These are phyloP conservation scores for Xenoacremonium recifei DNA, from an alignment of 2,329 filamentous ascomycete species.

Conservation along the genomic window DNA sequence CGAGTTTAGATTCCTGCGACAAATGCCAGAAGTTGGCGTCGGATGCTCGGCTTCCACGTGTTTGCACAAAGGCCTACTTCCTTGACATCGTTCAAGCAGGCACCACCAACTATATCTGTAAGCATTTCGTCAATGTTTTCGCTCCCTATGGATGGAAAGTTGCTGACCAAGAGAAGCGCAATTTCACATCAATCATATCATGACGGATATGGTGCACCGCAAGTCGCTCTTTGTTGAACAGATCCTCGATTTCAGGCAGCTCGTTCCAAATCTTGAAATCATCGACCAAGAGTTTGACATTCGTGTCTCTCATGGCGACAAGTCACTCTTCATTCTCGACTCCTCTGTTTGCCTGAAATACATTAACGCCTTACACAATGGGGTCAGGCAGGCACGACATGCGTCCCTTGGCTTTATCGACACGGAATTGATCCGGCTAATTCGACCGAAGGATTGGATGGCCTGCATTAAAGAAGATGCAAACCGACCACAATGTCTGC, in stretches of 20 bases:
- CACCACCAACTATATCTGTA: conserved; percentile 3
- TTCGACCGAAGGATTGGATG: not conserved
- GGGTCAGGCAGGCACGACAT: not conserved
- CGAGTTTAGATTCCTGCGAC: no score
- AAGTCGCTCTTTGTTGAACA: not conserved
- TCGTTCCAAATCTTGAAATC: not conserved
- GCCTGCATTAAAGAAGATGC: conserved; percentile 1
- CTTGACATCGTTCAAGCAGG: not conserved
- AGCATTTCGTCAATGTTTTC: not conserved
- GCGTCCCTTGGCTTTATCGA: not conserved
- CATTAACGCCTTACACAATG: not conserved
- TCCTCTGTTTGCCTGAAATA: not conserved
- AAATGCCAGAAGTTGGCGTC: not conserved
- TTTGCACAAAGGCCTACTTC: conserved; percentile 5
- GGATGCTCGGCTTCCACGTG: not conserved
- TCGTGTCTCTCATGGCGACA: not conserved
- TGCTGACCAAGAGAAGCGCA: not conserved
- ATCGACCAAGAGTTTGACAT: not conserved
- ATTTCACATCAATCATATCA: not conserved
- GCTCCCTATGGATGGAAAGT: not conserved
- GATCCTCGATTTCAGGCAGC: not conserved
- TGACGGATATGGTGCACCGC: not conserved
- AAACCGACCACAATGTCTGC: not conserved
- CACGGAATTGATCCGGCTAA: not conserved
- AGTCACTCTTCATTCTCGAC: not conserved